These are phyloP conservation scores for Phytophthora melonis DNA, from an alignment of 352 stramenopile species.

Conservation along the genomic window DNA sequence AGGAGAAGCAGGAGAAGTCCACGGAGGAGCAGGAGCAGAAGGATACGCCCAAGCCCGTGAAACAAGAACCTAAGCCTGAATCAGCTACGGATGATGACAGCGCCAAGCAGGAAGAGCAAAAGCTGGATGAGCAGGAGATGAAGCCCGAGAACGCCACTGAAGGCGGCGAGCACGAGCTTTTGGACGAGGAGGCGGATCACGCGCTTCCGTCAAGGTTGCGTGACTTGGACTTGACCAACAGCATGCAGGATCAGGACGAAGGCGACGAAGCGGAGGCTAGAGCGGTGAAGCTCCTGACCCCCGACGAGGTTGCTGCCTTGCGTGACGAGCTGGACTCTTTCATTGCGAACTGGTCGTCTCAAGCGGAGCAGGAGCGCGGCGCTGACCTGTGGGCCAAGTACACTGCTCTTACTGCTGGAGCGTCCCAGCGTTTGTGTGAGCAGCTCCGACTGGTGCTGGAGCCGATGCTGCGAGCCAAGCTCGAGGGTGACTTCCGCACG, in stretches of 20 bases:
- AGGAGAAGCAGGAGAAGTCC: constrained; percentile 51
- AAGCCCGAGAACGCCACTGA: constrained; percentile 35
- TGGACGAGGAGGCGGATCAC: constrained; percentile 48
- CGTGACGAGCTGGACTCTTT: constrained; percentile 83
- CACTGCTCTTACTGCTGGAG: constrained; percentile 91
- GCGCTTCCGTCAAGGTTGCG: constrained; percentile 42
- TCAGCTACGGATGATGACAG: constrained; percentile 27
- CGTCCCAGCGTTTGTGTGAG: constrained; percentile 97
- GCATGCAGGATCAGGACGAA: constrained; percentile 42
- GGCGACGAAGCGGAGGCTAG: constrained; percentile 46
- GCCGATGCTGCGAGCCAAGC: constrained; percentile 97
- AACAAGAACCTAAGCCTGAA: constrained; percentile 39
- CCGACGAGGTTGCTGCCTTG: constrained; percentile 78
- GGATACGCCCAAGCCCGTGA: constrained; percentile 40
- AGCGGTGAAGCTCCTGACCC: constrained; percentile 49
- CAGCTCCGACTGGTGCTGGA: constrained; percentile 99
- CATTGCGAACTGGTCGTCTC: constrained; percentile 74
- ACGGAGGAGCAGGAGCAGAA: constrained; percentile 42
- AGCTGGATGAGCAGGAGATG: constrained; percentile 31
- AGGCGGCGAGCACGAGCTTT: constrained; percentile 39
- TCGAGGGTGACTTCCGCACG: constrained; percentile 99
- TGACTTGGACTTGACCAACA: constrained; percentile 50
- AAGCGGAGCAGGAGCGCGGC: constrained; percentile 53
- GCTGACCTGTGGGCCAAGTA: constrained; percentile 94
- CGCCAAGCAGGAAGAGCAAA: constrained; percentile 31